These are phyloP conservation scores for Nematodospora anomalae DNA, from an alignment of 1,139 yeast genomes.

Conservation along the genomic window DNA sequence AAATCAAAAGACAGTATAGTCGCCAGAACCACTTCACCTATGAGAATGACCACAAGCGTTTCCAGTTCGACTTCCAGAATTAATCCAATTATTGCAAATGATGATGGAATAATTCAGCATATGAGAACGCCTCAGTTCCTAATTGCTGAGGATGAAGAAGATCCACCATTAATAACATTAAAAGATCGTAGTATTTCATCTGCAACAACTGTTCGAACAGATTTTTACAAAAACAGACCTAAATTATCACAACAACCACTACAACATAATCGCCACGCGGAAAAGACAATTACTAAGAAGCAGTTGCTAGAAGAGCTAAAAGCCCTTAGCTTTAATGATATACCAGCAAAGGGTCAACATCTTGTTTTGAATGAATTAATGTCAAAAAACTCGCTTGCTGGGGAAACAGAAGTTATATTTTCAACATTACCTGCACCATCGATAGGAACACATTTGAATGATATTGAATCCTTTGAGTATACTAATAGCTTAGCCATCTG, in stretches of 20 bases:
- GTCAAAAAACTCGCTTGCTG: conserved; percentile 55
- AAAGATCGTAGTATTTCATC: conserved; percentile 13
- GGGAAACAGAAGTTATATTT: conserved; percentile 68
- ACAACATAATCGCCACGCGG: too few relatives aligned
- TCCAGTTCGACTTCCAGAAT: background rate
- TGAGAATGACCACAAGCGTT: background rate
- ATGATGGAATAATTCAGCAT: conserved; percentile 39
- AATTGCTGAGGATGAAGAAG: conserved; percentile 30
- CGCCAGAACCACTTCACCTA: background rate
- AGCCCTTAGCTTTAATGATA: conserved; percentile 66
- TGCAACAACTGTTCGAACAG: conserved; percentile 12
- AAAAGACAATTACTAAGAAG: conserved; percentile 29
- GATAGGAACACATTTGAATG: conserved; percentile 73
- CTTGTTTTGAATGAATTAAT: conserved; percentile 83
- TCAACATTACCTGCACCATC: conserved; percentile 90
- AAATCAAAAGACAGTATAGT: background rate
- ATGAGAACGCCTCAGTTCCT: conserved; percentile 38
- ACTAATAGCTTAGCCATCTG: conserved; percentile 75
- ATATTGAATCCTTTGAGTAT: conserved; percentile 69
- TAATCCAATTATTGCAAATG: conserved; percentile 30
- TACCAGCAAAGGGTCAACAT: conserved; percentile 92
- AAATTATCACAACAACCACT: conserved; percentile 4
- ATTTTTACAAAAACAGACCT: conserved; percentile 11
- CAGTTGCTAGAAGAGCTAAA: conserved; percentile 42
- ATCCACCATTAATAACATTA: conserved; percentile 18